Base-by-base conservation (phyloP, 768 basidiomycete species). In the Boletus insuetus region DNA sequence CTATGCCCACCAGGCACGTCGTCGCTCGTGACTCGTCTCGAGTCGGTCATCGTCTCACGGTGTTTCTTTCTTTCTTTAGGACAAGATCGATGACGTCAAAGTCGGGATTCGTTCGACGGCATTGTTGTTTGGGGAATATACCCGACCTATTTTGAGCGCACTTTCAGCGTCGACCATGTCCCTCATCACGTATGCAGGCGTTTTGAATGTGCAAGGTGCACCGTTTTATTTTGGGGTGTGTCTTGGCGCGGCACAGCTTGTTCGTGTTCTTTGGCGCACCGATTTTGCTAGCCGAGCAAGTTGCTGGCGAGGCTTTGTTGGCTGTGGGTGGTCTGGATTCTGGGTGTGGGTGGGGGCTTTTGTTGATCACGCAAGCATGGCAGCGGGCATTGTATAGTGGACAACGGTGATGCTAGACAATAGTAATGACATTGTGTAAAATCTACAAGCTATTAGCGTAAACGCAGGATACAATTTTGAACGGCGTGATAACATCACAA, bases 81-180 rank as follows among this genome's bases (percentile, higher is more conserved):
- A 99, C 74, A 99, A 98, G 75, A 66, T 58, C 16, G 97, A 99
- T 75, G 97, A 99, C 65, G 77, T 91, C 47, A 75, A 81, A 41
- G 91, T 83, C 22, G 93, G 91, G 35, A 95, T 99, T 69, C 91
- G 87, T 55, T 97, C 94, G 13, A 99, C 94, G 3, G 97, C 97
- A 2, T 79, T 98, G 42, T 82, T 98, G 40, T 98, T 98, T 66
- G 91, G 88, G 26, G 75, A 81, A 34, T 77, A 81, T 24, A 88
- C 94, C 1, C 83, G 88, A 6, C 80, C 86, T 1, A 84, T 97
- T 61, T 82, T 98, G 47, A 69, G 80, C 20, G 82, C 78, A 19
- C 84, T 98, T 54, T 91, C 92, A 2, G 74, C 78, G 0, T 82
- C 87, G 3, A 84, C 90, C 44, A 64, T 97, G 60, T 85, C 87